These are phyloP conservation scores for Escallonia rubra DNA, from an alignment of 129 eudicot species.

Conservation along the genomic window DNA sequence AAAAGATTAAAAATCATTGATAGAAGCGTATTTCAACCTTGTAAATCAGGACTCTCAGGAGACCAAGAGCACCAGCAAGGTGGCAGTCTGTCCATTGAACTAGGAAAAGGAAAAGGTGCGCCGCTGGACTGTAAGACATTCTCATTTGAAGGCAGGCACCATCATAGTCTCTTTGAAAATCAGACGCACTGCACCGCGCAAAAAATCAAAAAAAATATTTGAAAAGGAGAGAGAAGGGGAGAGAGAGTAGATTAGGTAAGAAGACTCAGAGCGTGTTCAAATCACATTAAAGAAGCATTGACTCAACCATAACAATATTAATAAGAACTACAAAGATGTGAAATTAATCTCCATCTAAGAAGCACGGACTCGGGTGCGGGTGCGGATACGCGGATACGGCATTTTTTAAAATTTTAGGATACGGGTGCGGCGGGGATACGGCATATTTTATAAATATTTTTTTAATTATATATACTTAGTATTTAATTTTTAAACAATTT, in stretches of 20 bases:
- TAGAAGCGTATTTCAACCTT: slow-evolving; percentile 37
- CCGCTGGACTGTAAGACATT: slow-evolving; percentile 79
- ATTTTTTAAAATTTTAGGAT: background rate
- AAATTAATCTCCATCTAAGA: background rate
- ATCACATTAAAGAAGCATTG: background rate
- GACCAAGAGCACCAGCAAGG: slow-evolving; percentile 87
- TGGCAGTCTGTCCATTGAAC: slow-evolving; percentile 92
- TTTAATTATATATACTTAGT: no score
- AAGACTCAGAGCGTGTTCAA: background rate
- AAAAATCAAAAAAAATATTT: background rate
- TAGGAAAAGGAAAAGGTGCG: slow-evolving; percentile 76
- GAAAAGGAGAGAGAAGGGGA: no score
- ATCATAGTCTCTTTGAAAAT: slow-evolving; percentile 71
- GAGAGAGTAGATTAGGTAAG: no score
- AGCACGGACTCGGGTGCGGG: no score
- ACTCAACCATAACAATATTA: background rate
- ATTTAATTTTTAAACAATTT: no score
- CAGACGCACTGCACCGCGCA: slow-evolving; percentile 57
- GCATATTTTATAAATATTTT: no score
- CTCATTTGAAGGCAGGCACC: slow-evolving; percentile 87
- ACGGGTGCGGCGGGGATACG: background rate
- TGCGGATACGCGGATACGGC: no score
- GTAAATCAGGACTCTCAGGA: slow-evolving; percentile 71
- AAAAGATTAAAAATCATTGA: background rate
- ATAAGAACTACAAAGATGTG: background rate